Evolutionary conservation across 164 flowering plant species (phyloP), one percentile per base, ranked within the genome.

Genomic region (Santalum album): DNA sequence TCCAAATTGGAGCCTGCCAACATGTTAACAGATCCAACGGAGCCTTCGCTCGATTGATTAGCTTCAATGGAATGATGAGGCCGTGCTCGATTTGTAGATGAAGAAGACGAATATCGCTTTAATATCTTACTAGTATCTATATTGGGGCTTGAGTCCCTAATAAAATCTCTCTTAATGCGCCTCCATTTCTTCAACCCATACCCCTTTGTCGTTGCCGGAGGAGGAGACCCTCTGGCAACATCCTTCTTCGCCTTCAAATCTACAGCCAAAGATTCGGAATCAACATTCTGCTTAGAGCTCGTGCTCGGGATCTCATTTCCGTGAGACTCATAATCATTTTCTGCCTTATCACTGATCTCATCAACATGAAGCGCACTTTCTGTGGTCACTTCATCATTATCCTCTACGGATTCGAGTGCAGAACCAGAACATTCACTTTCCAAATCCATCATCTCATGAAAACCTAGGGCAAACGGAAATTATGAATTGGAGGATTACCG

Each of bases 171-270:
- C 68, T 57, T 75, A 42, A 78, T 74, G 25, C 95, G 71, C 69
- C 76, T 78, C 97, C 97, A 90, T 68, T 87, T 90, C 80, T 70
- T 90, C 75, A 91, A 70, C 12, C 95, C 98, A 27, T 53, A 40
- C 16, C 98, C 95, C 70, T 86, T 91, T 4, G 51, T 64, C 42
- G n/a, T n/a, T n/a, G 16, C 14, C 42, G 56, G 25, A 24, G 69
- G 15, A 23, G 80, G 58, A 1, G 77, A 56, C 16, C 25, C 54
- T 15, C 55, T 70, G 24, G 62, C 47, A 9, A 4, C 23, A 15
- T 42, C 67, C 27, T 58, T 60, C 23, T 25, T n/a, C n/a, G n/a
- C 67, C 20, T 53, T 46, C 12, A 24, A 12, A 52, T 57, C 65
- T 4, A 29, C 27, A 3, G n/a, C 22, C 25, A 35, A 26, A 0